Base-by-base conservation (phyloP, 1,139 yeast species). In the Diutina sp. region DNA sequence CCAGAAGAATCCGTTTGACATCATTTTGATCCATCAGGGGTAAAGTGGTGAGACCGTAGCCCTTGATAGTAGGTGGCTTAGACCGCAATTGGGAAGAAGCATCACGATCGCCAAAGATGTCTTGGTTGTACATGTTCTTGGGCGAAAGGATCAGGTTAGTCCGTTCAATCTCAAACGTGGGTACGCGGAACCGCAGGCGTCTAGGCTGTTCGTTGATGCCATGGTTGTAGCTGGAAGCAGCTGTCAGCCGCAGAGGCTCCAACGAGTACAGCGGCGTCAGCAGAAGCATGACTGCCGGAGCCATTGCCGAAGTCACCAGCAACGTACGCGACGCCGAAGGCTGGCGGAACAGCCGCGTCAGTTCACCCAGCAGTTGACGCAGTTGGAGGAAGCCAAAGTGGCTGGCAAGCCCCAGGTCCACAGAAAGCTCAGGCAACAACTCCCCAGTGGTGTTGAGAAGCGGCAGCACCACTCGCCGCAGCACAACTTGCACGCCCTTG, bases 11-110 rank as follows among this genome's bases (percentile, higher is more conserved):
- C 58, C 72, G 67, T 59, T 73, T 70, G 3, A 78, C 74, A 60
- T 78, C 81, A 54, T 77, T 76, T 9, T 76, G 71, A 58, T 79
- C 83, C 74, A 75, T 72, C 58, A 80, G 76, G 57, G 78, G 80
- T 57, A 71, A 69, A 0, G 80, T 73, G 58, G 70, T 72, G 77
- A 74, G 71, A 8, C 79, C 78, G 52, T 67, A 65, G 28, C 75
- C 63, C 60, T 66, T 67, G 46, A 76, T 76, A 6, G 80, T 76
- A 14, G 78, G 75, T 29, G 59, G 60, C n/a, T 67, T 63, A 8
- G 66, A 55, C 5, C 57, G 44, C 11, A 16, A 6, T 7, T 16
- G 16, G 9, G 7, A 21, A 21, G 25, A 21, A 21, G 25, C 25
- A 21, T 44, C 25, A 9, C 46, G 60, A 58, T 75, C 79, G 45